Evolutionary conservation across 2,329 filamentous ascomycete genomes (phyloP), one percentile per base, ranked within the genome.

Genomic region (Hypoxylon sp.): DNA sequence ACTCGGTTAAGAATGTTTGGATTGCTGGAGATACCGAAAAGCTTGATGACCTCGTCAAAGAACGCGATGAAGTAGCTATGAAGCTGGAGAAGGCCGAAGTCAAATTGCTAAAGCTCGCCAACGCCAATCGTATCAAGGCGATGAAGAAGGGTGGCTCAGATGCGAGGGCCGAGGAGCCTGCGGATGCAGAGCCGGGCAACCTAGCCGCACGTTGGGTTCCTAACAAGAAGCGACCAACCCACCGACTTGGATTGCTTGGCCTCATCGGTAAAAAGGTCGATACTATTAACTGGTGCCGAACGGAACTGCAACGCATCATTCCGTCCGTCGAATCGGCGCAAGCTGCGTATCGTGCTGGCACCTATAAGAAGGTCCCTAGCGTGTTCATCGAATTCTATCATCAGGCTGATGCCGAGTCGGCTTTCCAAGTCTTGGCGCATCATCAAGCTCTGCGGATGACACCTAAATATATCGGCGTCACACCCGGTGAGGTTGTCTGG

Each of bases 351-450:
- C 87, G 85, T 55, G 82, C 84, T 27, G 89, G 92, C 57, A 86
- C 92, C 42, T 89, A 85, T 50, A 87, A 89, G 68, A 87, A 89
- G 69, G 84, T 94, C 33, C 89, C 91, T 13, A 91, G 94, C 22
- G 93, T 96, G 10, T 99, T 99, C 75, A 90, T 99, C 71, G 95
- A 98, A 78, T 99, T 98, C 76, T 86, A 88, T 68, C 89, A 87
- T 1, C 93, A 97, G 78, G 88, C 91, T 61, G 92, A 93, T 62
- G 96, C 96, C 13, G 95, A 99, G 80, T 86, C 88, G 59, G 95
- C 95, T 13, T 95, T 89, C 78, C 96, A 99, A 79, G 90, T 92
- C 25, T 85, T 98, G 7, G 90, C 94, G 2, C 94, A 97, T 80
- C 94, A 97, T 80, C 90, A 93, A 64, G 91, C 93, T 35, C 84